A percentile compares a stretch with the other conserved stretches of the same genome.
phyloP scores from a whole-genome alignment of 352 stramenopile genomes.

The Pythium sukuiense region DNA sequence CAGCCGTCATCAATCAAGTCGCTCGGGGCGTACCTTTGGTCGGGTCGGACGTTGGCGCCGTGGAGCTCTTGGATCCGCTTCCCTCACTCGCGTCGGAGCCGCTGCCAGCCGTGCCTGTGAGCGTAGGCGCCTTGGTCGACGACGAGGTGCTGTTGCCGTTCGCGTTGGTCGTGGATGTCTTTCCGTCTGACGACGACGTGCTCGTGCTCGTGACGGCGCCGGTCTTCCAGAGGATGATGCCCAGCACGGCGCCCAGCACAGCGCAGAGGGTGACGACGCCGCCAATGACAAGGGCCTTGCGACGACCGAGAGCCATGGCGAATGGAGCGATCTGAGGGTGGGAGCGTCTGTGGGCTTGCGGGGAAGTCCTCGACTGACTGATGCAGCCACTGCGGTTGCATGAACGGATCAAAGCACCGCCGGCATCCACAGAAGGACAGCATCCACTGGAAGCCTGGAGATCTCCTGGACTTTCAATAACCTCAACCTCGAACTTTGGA shows the following conservation, averaged over 20 bases:
- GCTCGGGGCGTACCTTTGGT: conserved; percentile 35
- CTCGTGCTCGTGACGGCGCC: conserved; percentile 30
- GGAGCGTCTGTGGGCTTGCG: not conserved
- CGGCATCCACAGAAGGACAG: conserved; percentile 14
- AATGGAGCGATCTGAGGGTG: not conserved
- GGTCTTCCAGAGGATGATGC: conserved; percentile 44
- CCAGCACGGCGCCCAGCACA: conserved; percentile 41
- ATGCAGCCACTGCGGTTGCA: not conserved
- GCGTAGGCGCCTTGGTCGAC: not conserved
- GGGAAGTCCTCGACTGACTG: conserved; percentile 17
- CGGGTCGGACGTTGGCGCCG: conserved; percentile 45
- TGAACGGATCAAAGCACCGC: not conserved
- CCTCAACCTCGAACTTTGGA: not conserved
- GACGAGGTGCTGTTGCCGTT: conserved; percentile 3
- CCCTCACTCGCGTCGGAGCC: conserved; percentile 9
- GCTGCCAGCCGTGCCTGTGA: conserved; percentile 20
- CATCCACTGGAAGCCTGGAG: not conserved
- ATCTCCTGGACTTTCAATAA: not conserved
- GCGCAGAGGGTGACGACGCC: conserved; percentile 49
- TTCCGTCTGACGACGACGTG: conserved; percentile 13
- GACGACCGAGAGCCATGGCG: conserved; percentile 26
- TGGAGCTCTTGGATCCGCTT: conserved; percentile 25
- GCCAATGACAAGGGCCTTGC: conserved; percentile 41
- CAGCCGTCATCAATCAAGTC: too few species aligned
- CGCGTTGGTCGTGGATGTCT: not conserved